A percentile compares a stretch with the other conserved stretches of the same genome.
Evolutionary conservation across 257 asterid species (phyloP).

Genomic region (Plantago ovata): DNA sequence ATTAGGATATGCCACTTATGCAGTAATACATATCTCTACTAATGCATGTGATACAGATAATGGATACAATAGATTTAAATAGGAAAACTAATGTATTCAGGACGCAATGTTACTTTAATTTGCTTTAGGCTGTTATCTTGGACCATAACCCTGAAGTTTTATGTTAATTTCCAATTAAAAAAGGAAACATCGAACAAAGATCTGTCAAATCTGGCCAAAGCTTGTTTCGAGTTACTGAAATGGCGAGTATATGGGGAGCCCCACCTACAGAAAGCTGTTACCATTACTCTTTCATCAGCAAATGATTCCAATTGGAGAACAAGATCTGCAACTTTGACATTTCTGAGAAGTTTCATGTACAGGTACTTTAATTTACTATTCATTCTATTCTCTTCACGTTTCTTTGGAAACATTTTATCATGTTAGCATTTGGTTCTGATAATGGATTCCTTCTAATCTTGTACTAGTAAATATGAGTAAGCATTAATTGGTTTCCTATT

Average conservation of each 20-base stretch:
- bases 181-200: conserved; percentile 96
- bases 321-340: conserved; percentile 88
- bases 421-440: conserved; percentile 13
- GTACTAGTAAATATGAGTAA: too few relatives aligned
- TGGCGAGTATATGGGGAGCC: conserved; percentile 74
- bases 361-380: conserved; percentile 46
- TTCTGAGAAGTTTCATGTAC: conserved; percentile 90
- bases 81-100: too few relatives aligned
- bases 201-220: conserved; percentile 84
- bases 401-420: conserved; percentile 7
- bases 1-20: too few relatives aligned
- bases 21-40: too few relatives aligned
- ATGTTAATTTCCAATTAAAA: conserved; percentile 22
- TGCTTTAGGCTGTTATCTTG: conserved; percentile 5
- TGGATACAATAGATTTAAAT: too few relatives aligned
- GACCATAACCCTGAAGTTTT: conserved; percentile 10
- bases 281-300: conserved; percentile 60
- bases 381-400: background rate
- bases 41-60: too few relatives aligned
- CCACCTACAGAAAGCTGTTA: conserved; percentile 62
- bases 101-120: conserved; percentile 3
- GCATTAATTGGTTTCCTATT: too few relatives aligned
- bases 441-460: too few relatives aligned
- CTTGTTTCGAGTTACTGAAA: conserved; percentile 84
- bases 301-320: conserved; percentile 93